Evolutionary conservation across 108 stramenopile genomes (phyloP).

Genomic region (Schizochytrium sp.): DNA sequence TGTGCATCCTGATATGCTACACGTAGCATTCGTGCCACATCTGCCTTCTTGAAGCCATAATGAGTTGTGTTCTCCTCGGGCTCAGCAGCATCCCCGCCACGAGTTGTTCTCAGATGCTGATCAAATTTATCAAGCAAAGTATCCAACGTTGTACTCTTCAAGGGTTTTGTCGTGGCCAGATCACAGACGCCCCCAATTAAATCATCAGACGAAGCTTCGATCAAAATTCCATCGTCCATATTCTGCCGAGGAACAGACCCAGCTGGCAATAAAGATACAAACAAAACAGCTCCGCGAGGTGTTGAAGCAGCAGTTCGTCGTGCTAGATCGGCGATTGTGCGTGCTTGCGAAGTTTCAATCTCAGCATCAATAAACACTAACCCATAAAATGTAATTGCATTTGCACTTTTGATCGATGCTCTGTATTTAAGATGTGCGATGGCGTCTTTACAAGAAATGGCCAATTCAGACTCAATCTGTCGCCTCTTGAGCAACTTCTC

Average conservation of each 20-base stretch:
- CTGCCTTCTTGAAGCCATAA: slow-evolving; percentile 55
- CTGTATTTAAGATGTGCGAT: background rate
- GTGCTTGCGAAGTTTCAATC: background rate
- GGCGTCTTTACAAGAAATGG: background rate
- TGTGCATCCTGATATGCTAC: background rate
- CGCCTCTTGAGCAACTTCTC: slow-evolving; percentile 59
- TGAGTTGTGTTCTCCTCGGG: slow-evolving; percentile 49
- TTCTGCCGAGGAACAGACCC: slow-evolving; percentile 66
- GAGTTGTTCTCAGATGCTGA: slow-evolving; percentile 12
- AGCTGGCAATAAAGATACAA: slow-evolving; percentile 44
- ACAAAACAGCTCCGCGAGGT: background rate
- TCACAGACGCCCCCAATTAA: slow-evolving; percentile 26
- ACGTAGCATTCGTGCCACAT: background rate
- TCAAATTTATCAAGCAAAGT: background rate
- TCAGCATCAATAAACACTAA: slow-evolving; percentile 3
- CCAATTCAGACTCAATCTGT: slow-evolving; percentile 2
- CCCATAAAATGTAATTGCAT: slow-evolving; percentile 31
- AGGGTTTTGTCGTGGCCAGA: slow-evolving; percentile 14
- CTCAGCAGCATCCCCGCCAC: slow-evolving; percentile 36
- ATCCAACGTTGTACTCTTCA: slow-evolving; percentile 34
- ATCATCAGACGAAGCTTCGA: slow-evolving; percentile 72
- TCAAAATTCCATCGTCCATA: slow-evolving; percentile 68
- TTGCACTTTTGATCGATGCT: slow-evolving; percentile 5
- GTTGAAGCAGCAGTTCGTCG: slow-evolving; percentile 7
- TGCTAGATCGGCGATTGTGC: background rate